Percentiles rank a stretch among this genome's conserved stretches.
These are phyloP conservation scores for Golubevia sp. DNA, from an alignment of 1,284 basidiomycete genomes.

Conservation along the genomic window DNA sequence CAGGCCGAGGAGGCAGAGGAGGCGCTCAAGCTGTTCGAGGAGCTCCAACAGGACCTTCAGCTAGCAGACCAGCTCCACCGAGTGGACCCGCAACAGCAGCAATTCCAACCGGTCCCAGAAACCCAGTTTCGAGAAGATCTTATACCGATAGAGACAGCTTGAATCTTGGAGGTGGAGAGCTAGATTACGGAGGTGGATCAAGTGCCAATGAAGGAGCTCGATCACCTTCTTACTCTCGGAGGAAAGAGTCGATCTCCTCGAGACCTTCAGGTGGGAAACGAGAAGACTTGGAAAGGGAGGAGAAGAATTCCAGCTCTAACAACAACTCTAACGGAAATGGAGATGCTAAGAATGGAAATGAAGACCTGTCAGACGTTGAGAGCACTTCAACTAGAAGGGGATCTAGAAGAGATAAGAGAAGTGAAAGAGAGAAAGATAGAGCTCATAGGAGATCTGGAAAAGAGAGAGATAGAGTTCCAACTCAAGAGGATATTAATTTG, in stretches of 20 bases:
- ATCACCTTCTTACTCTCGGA: background rate
- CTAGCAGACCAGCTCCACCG: slow-evolving; percentile 4
- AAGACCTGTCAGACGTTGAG: background rate
- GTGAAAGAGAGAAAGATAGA: background rate
- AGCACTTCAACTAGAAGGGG: background rate
- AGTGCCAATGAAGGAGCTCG: background rate
- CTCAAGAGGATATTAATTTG: background rate
- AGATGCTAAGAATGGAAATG: background rate
- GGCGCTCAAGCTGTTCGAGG: slow-evolving; percentile 5
- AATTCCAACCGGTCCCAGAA: slow-evolving; percentile 32
- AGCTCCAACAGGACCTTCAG: slow-evolving; percentile 14
- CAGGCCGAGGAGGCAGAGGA: background rate
- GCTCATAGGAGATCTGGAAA: slow-evolving; percentile 7
- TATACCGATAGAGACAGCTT: slow-evolving; percentile 55
- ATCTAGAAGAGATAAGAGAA: background rate
- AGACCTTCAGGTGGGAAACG: slow-evolving; percentile 84
- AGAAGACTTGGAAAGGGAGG: background rate
- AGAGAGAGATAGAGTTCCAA: background rate
- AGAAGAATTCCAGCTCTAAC: background rate
- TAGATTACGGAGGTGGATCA: slow-evolving; percentile 45
- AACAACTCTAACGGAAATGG: slow-evolving; percentile 3
- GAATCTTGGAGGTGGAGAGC: slow-evolving; percentile 34
- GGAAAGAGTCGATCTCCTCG: slow-evolving; percentile 29
- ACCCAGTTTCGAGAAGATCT: slow-evolving; percentile 23
- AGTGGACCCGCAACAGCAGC: slow-evolving; percentile 30